Conservation (phyloP, 2,329 filamentous ascomycete species). For the Didymella arachidicola region DNA sequence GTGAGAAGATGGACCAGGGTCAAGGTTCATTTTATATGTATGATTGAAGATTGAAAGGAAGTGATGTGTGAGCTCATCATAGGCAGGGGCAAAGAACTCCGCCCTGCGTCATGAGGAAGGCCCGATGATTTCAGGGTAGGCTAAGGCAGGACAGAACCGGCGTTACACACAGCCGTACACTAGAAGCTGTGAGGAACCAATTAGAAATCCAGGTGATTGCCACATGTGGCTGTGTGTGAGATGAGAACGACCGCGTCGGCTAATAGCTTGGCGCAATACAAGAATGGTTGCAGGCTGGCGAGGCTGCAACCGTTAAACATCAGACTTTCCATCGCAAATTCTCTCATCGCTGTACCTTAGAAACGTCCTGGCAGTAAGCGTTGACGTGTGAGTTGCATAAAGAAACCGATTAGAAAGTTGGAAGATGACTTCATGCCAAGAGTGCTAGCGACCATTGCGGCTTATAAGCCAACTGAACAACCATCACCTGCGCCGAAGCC, state of each 20-base stretch:
- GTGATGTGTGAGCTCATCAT: slow-evolving; percentile 4
- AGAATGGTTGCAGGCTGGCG: neutral
- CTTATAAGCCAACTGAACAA: slow-evolving; percentile 3
- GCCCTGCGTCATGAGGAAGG: slow-evolving; percentile 17
- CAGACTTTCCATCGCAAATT: neutral
- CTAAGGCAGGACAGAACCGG: neutral
- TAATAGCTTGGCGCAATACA: slow-evolving; percentile 14
- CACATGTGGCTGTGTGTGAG: slow-evolving; percentile 12
- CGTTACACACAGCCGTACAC: slow-evolving; percentile 14
- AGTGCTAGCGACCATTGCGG: slow-evolving; percentile 1
- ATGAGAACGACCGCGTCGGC: neutral
- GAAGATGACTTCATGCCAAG: slow-evolving; percentile 23
- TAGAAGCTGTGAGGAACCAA: slow-evolving; percentile 9
- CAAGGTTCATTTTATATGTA: slow-evolving; percentile 9
- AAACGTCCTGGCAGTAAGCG: neutral
- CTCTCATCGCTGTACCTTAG: neutral
- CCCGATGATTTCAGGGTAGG: neutral
- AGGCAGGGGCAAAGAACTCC: slow-evolving; percentile 14
- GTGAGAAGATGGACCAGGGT: slow-evolving; percentile 8
- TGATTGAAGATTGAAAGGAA: neutral
- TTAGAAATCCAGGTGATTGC: slow-evolving; percentile 1
- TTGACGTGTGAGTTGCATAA: slow-evolving; percentile 17
- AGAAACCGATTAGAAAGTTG: slow-evolving; percentile 1
- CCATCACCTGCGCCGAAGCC: neutral
- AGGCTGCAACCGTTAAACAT: neutral